Evolutionary conservation across 192 early-diverging fungal species (phyloP).

Genomic region (Kickxella alabastrina): DNA sequence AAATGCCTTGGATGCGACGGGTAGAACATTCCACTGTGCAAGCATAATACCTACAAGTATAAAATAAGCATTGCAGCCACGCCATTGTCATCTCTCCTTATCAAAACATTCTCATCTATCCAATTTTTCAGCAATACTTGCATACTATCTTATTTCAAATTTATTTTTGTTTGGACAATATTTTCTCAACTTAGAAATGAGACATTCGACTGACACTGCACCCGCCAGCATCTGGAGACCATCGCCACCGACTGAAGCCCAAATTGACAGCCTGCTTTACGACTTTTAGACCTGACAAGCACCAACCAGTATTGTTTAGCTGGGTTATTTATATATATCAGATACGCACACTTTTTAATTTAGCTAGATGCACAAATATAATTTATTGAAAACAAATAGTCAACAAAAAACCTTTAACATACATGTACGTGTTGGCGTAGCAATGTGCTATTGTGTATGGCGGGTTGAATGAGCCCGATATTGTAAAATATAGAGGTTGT

Average conservation of each 20-base stretch:
- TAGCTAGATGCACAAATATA: neutral
- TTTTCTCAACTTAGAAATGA: neutral
- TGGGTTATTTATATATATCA: neutral
- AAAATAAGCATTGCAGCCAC: neutral
- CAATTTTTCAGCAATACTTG: neutral
- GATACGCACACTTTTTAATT: neutral
- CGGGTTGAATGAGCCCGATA: no score
- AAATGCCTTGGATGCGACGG: no score
- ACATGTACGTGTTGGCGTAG: neutral
- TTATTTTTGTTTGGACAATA: no score
- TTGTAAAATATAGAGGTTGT: no score
- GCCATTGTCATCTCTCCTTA: neutral
- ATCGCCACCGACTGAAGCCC: neutral
- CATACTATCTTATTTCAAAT: neutral
- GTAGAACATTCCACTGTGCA: no score
- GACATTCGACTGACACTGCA: no score
- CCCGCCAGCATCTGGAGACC: constrained; percentile 2
- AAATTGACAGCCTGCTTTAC: constrained; percentile 2
- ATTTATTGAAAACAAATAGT: constrained; percentile 10
- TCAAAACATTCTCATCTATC: neutral
- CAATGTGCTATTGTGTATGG: no score
- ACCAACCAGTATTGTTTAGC: neutral
- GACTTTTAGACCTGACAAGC: neutral
- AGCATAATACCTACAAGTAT: no score
- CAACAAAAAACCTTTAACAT: neutral